Percentiles rank a stretch among this genome's conserved stretches.
Conservation (phyloP, 306 rosid species). For the Lathyrus tuberosus region DNA sequence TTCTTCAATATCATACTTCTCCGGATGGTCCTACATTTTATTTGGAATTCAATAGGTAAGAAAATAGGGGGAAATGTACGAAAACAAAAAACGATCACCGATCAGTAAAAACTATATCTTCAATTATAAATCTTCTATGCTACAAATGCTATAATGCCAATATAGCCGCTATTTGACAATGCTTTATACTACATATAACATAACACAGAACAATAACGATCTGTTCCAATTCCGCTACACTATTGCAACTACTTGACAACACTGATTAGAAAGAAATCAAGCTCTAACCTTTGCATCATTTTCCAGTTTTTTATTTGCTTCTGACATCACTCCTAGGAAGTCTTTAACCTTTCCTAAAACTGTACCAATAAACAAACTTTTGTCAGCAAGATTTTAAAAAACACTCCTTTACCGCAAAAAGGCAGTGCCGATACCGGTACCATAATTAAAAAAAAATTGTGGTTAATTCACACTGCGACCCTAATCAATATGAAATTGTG, state of each 20-base stretch:
- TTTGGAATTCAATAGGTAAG: neutral
- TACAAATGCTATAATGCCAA: too few species aligned
- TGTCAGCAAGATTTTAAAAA: neutral
- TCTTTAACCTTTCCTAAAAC: conserved; percentile 50
- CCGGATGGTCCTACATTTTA: conserved; percentile 57
- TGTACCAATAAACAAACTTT: conserved; percentile 29
- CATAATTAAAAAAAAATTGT: too few species aligned
- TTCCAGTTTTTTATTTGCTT: conserved; percentile 69
- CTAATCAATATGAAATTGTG: too few species aligned
- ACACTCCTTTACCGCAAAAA: too few species aligned
- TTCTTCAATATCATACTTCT: conserved; percentile 69
- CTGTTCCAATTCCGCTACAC: too few species aligned
- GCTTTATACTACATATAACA: too few species aligned
- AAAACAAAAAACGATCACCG: neutral
- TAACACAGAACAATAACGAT: too few species aligned
- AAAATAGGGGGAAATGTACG: neutral
- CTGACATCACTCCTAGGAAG: conserved; percentile 73
- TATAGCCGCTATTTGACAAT: too few species aligned
- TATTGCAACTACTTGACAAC: too few species aligned
- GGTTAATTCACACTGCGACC: too few species aligned
- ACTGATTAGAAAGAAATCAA: conserved; percentile 15
- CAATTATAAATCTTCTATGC: neutral
- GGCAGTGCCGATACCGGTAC: too few species aligned
- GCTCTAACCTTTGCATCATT: conserved; percentile 68
- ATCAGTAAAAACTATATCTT: conserved; percentile 6